Evolutionary conservation across 1,284 basidiomycete genomes (phyloP), one percentile per base, ranked within the genome.

Genomic region (Anthracocystis panici-leucophaei): DNA sequence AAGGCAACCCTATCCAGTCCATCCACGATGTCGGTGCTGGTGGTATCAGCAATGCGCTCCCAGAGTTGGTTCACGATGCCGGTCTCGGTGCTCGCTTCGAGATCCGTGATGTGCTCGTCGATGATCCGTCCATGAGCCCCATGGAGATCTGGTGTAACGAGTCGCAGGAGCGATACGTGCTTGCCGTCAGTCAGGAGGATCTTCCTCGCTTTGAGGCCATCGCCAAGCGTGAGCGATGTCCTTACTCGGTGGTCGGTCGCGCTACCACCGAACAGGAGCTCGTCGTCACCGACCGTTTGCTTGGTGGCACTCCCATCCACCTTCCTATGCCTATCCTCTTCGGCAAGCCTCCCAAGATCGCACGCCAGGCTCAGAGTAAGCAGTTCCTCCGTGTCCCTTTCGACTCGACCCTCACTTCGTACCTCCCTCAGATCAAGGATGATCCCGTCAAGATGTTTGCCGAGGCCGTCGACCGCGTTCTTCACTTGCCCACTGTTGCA

Each of bases 81-180:
- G 90, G 89, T 41, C 88, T 97, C 9, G 97, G 97, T 29, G 97
- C 93, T 2, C 89, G 86, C n/a, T 95, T 98, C 83, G 96, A 99
- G 87, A 95, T 99, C 80, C 89, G 96, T 20, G 93, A 98, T 78
- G 91, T 99, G 9, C 89, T 93, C 27, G 90, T 97, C 49, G 96
- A 94, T 41, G 97, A 99, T 86, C 89, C 90, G 33, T 91, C 92
- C 50, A 94, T 99, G 93, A 95, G 93, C 10, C 97, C 96, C 0
- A 97, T 99, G 95, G 96, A 98, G 87, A 98, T 99, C 69, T 99
- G 96, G 96, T 99, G 97, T 86, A 99, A 99, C 86, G 97, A 99
- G 87, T 93, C 91, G 75, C 96, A 99, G 87, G 96, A 99, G 85
- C 91, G 97, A 48, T 99, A 99, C 84, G 97, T 99, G 35, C 89